These are phyloP conservation scores for Microcos paniculata DNA, from an alignment of 345 rosid genomes.

Conservation along the genomic window DNA sequence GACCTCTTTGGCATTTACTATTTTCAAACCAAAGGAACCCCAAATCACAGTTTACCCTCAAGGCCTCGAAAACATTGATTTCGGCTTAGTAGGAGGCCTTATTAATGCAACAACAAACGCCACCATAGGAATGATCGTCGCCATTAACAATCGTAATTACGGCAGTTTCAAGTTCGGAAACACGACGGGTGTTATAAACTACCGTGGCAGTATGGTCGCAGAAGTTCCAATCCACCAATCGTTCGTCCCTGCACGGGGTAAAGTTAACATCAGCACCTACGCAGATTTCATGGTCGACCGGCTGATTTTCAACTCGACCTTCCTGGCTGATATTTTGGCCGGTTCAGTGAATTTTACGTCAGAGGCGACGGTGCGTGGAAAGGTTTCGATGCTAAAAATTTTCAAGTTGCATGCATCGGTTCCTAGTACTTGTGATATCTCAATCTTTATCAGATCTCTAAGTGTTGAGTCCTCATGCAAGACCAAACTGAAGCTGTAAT, in stretches of 20 bases:
- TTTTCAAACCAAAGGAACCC: slow-evolving; percentile 49
- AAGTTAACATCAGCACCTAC: slow-evolving; percentile 30
- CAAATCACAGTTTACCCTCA: slow-evolving; percentile 25
- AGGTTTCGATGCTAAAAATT: neutral
- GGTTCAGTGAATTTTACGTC: slow-evolving; percentile 40
- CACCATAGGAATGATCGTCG: slow-evolving; percentile 23
- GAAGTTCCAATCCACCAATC: slow-evolving; percentile 22
- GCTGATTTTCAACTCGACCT: slow-evolving; percentile 21
- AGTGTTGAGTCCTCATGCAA: neutral
- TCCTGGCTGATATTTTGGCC: slow-evolving; percentile 26
- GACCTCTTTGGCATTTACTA: slow-evolving; percentile 30
- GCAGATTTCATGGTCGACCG: slow-evolving; percentile 27
- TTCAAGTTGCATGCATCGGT: slow-evolving; percentile 11
- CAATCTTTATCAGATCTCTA: neutral
- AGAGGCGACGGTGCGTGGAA: slow-evolving; percentile 30
- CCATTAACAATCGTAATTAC: slow-evolving; percentile 40
- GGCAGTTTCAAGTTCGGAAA: slow-evolving; percentile 39
- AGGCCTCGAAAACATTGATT: slow-evolving; percentile 27
- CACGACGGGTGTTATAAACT: slow-evolving; percentile 26
- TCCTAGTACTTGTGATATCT: neutral
- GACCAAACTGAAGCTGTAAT: slow-evolving; percentile 2
- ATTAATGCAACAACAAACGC: slow-evolving; percentile 3
- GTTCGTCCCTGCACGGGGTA: slow-evolving; percentile 26
- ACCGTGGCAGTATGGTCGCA: slow-evolving; percentile 24
- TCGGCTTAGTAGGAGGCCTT: neutral